These are phyloP conservation scores for Parathielavia appendiculata DNA, from an alignment of 495 filamentous ascomycete genomes.

Conservation along the genomic window DNA sequence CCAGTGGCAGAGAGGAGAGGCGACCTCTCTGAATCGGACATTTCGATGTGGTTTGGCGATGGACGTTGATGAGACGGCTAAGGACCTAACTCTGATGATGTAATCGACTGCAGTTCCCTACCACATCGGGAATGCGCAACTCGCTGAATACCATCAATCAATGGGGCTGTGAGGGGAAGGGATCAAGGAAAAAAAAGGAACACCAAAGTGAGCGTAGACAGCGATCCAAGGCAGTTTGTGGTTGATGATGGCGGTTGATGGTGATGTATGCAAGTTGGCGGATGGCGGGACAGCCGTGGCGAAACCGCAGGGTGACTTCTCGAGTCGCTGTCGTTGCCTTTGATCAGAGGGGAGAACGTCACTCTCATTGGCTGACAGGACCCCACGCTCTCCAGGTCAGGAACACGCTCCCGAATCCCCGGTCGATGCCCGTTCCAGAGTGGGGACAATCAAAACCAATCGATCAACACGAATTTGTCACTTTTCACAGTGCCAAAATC, in stretches of 20 bases:
- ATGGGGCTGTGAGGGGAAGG: not conserved
- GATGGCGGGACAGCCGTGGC: too few relatives aligned
- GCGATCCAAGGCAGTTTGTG: too few relatives aligned
- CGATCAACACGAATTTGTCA: conserved; percentile 9
- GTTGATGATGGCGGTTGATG: too few relatives aligned
- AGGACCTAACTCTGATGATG: conserved; percentile 8
- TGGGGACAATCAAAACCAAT: conserved; percentile 8
- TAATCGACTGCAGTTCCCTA: conserved; percentile 12
- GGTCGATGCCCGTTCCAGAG: conserved; percentile 5
- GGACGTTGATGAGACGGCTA: not conserved
- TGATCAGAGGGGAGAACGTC: not conserved
- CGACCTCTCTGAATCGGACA: conserved; percentile 44
- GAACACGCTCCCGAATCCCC: not conserved
- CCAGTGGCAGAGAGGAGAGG: conserved; percentile 36
- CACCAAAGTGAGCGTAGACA: too few relatives aligned
- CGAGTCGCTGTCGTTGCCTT: not conserved
- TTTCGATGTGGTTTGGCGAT: conserved; percentile 19
- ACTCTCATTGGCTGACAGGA: conserved; percentile 1
- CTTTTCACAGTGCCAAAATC: conserved; percentile 4
- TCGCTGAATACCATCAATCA: not conserved
- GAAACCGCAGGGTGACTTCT: not conserved
- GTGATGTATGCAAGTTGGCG: too few relatives aligned
- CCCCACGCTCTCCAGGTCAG: conserved; percentile 3
- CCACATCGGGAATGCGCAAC: conserved; percentile 12
- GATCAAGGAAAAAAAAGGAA: too few relatives aligned